A percentile compares a stretch with the other conserved stretches of the same genome.
Evolutionary conservation across 2,329 filamentous ascomycete species (phyloP).

Genomic region (Sarocladium brachiariae): DNA sequence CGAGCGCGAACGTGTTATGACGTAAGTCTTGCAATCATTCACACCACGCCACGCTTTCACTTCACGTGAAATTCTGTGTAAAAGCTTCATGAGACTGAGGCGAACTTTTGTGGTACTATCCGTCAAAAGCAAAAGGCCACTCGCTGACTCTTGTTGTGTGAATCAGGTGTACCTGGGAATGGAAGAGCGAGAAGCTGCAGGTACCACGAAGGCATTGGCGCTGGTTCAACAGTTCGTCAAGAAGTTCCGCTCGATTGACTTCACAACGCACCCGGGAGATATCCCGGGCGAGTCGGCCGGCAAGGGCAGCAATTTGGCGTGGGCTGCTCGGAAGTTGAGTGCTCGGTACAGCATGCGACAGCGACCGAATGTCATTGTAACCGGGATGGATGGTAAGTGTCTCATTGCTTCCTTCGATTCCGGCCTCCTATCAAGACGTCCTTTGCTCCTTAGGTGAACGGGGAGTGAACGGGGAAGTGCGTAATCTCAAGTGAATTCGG

Average conservation of each 20-base stretch:
- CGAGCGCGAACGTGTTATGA: constrained; percentile 59
- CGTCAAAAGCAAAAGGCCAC: background rate
- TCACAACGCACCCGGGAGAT: constrained; percentile 59
- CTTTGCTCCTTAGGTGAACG: no score
- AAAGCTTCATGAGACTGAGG: background rate
- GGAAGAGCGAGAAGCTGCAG: constrained; percentile 60
- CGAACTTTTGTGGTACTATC: background rate
- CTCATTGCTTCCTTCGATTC: no score
- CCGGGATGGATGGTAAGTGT: constrained; percentile 66
- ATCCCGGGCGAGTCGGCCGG: constrained; percentile 63
- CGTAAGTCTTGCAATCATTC: constrained; percentile 49
- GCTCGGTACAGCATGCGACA: constrained; percentile 47
- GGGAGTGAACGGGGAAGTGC: no score
- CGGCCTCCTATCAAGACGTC: no score
- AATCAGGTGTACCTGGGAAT: constrained; percentile 63
- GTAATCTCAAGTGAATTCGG: no score
- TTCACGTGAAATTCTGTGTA: background rate
- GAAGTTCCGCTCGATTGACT: constrained; percentile 60
- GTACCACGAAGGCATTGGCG: constrained; percentile 53
- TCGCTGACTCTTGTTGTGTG: background rate
- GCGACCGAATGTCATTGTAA: constrained; percentile 59
- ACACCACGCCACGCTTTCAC: no score
- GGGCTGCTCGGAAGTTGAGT: constrained; percentile 61
- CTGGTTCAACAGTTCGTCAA: constrained; percentile 57
- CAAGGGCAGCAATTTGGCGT: constrained; percentile 68